Conservation (phyloP, 257 asterid genomes). For the Gardenia jasminoides region DNA sequence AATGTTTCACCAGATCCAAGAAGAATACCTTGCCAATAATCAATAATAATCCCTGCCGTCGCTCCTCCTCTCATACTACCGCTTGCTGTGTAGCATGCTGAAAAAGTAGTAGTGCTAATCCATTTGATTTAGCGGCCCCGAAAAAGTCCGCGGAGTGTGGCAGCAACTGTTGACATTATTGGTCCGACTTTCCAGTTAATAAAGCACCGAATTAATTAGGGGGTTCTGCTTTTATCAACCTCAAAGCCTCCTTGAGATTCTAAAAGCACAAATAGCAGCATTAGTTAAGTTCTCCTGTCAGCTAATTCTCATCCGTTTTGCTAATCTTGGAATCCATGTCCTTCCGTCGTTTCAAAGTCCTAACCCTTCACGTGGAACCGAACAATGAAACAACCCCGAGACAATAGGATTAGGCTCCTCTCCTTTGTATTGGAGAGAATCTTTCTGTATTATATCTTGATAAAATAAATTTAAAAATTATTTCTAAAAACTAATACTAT, state of each 20-base stretch:
- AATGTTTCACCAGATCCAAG: constrained; percentile 36
- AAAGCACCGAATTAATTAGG: constrained; percentile 7
- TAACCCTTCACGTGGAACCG: no score
- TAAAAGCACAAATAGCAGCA: constrained; percentile 5
- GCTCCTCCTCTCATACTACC: no score
- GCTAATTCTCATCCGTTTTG: neutral
- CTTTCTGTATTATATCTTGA: no score
- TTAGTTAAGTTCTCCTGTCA: neutral
- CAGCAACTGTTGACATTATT: constrained; percentile 1
- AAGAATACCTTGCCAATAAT: constrained; percentile 30
- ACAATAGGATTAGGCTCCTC: no score
- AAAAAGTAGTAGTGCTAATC: no score
- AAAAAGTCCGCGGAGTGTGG: constrained; percentile 14
- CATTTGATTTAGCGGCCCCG: neutral
- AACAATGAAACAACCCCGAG: no score
- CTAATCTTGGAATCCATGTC: neutral
- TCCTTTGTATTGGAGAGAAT: no score
- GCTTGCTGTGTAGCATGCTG: no score
- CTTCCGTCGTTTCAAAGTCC: neutral
- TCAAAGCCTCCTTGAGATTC: constrained; percentile 29
- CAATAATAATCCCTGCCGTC: constrained; percentile 6
- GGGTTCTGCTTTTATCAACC: constrained; percentile 14
- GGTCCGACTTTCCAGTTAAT: neutral
- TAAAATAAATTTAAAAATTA: no score
- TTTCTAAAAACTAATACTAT: no score